Conservation (phyloP, 768 basidiomycete genomes). For the Pisolithus tinctorius region DNA sequence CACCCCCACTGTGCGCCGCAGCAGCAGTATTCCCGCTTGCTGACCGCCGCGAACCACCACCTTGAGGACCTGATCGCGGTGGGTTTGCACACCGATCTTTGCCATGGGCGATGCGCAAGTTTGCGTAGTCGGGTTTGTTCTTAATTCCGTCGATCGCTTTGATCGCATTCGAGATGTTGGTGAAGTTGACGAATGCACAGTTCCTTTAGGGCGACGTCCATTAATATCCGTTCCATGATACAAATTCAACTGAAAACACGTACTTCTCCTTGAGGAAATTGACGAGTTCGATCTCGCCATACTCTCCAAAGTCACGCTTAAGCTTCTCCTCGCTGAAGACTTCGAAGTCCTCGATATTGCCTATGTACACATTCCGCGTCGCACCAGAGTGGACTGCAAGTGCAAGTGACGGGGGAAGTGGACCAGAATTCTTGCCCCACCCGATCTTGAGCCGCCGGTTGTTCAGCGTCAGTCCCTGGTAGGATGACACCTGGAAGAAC, state of each 20-base stretch:
- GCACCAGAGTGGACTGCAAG: constrained; percentile 90
- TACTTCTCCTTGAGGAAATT: constrained; percentile 94
- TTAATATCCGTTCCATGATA: constrained; percentile 1
- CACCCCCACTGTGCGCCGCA: constrained; percentile 8
- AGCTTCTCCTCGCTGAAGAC: constrained; percentile 84
- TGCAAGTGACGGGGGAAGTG: constrained; percentile 75
- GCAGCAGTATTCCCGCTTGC: constrained; percentile 34
- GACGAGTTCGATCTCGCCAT: constrained; percentile 93
- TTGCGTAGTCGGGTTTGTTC: constrained; percentile 83
- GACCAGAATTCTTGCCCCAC: constrained; percentile 96
- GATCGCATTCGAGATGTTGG: constrained; percentile 90
- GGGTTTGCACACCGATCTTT: constrained; percentile 95
- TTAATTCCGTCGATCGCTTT: constrained; percentile 98
- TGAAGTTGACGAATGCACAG: constrained; percentile 95
- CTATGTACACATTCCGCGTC: constrained; percentile 94
- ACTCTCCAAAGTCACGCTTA: constrained; percentile 90
- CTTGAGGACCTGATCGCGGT: constrained; percentile 77
- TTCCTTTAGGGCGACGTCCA: constrained; percentile 44
- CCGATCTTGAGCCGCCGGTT: constrained; percentile 94
- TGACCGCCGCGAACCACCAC: constrained; percentile 47
- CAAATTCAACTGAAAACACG: constrained; percentile 32
- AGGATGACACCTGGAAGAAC: constrained; percentile 89
- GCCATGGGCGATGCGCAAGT: constrained; percentile 87
- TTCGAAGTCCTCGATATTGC: constrained; percentile 94
- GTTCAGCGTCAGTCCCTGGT: constrained; percentile 85